phyloP scores from a whole-genome alignment of 345 rosid genomes.

The Salix udensis region DNA sequence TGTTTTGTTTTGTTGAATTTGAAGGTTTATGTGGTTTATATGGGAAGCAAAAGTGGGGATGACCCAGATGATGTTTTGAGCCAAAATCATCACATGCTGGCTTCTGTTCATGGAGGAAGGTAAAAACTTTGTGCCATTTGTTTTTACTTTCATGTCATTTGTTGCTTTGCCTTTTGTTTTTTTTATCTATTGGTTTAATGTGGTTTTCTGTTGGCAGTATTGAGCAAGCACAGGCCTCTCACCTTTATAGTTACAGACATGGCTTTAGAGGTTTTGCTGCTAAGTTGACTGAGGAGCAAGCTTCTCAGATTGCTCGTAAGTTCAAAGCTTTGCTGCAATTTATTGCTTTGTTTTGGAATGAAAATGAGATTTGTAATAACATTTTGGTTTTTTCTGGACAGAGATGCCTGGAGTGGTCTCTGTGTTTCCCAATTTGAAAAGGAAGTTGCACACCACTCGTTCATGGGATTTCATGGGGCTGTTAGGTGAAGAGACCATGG shows the following conservation, averaged over 20 bases:
- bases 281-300: slow-evolving; percentile 38
- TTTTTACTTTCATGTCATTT: background rate
- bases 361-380: background rate
- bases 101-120: slow-evolving; percentile 48
- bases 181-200: background rate
- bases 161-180: background rate
- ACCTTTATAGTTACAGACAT: slow-evolving; percentile 43
- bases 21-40: slow-evolving; percentile 45
- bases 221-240: slow-evolving; percentile 41
- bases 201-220: slow-evolving; percentile 22
- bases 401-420: slow-evolving; percentile 55
- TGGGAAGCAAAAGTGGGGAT: slow-evolving; percentile 35
- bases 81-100: slow-evolving; percentile 38
- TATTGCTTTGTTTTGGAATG: background rate
- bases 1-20: background rate
- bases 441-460: slow-evolving; percentile 52
- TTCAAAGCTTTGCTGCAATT: background rate
- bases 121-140: background rate
- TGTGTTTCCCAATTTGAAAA: slow-evolving; percentile 45
- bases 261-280: slow-evolving; percentile 54
- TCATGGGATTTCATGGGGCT: slow-evolving; percentile 65
- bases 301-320: slow-evolving; percentile 41
- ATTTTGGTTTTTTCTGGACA: slow-evolving; percentile 5
- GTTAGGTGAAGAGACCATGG: slow-evolving; percentile 41
- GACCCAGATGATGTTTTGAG: slow-evolving; percentile 24